phyloP scores from a whole-genome alignment of 2,329 filamentous ascomycete genomes.

The Beauveria medogensis region DNA sequence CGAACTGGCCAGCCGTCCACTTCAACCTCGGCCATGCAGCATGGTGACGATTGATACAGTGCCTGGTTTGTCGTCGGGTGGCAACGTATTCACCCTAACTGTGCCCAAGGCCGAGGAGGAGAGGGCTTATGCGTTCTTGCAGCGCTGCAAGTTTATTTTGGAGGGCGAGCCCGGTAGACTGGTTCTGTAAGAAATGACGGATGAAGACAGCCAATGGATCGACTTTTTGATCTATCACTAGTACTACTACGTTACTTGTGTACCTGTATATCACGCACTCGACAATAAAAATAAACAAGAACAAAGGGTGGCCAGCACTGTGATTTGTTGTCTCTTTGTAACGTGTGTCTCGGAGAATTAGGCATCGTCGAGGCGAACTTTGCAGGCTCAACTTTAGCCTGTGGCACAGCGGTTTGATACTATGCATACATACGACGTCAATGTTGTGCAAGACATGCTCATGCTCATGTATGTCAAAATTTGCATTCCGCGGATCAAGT shows the following conservation, averaged over 20 bases:
- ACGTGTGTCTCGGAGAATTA: not conserved
- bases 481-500: not conserved
- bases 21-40: constrained; percentile 20
- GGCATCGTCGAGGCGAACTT: not conserved
- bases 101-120: constrained; percentile 76
- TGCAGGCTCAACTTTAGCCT: not conserved
- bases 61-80: constrained; percentile 43
- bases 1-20: constrained; percentile 48
- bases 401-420: not conserved
- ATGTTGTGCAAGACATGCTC: not conserved
- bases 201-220: constrained; percentile 3
- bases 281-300: not conserved
- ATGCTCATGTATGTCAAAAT: not conserved
- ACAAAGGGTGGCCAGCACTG: not conserved
- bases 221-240: constrained; percentile 21
- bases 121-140: constrained; percentile 73
- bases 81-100: constrained; percentile 74
- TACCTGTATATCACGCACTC: constrained; percentile 6
- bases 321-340: not conserved
- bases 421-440: not conserved
- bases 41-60: constrained; percentile 27
- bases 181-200: constrained; percentile 40
- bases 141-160: constrained; percentile 75
- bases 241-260: not conserved
- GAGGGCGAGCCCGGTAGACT: constrained; percentile 72